Base-by-base conservation (phyloP, 352 stramenopile genomes). In the Phytophthora pinifolia region DNA sequence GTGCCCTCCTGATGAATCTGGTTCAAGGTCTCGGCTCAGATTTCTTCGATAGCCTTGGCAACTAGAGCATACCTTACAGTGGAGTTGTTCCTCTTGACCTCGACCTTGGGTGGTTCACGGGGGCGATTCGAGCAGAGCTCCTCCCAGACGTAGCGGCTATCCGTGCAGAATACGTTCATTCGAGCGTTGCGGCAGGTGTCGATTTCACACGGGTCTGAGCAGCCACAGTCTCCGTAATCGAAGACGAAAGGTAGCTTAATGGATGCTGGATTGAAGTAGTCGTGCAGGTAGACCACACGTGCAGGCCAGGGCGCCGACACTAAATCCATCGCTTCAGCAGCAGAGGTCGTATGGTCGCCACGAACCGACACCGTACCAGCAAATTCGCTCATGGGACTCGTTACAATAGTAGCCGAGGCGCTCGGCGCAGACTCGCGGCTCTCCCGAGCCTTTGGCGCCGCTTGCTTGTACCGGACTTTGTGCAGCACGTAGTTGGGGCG, bases 51-150 rank as follows among this genome's bases (percentile, higher is more conserved):
- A n/a, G n/a, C n/a, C n/a, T n/a, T n/a, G n/a, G n/a, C n/a, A n/a
- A n/a, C n/a, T n/a, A n/a, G n/a, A n/a, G n/a, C n/a, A n/a, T n/a
- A n/a, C n/a, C n/a, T n/a, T n/a, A n/a, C n/a, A n/a, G n/a, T n/a
- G n/a, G n/a, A n/a, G n/a, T n/a, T n/a, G n/a, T n/a, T n/a, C n/a
- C n/a, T n/a, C 35, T n/a, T 31, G 2, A 54, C 46, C 35, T 31
- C n/a, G 2, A 44, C 20, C 32, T 53, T 53, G 5, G 13, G 1
- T 2, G 33, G 34, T 14, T 53, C 33, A 9, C 12, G 20, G 2
- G 20, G 46, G 4, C 33, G 33, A 10, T 44, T 53, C 17, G 46
- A 2, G 6, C 46, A 53, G 5, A 53, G 33, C 22, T 53, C 46
- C 14, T 44, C 45, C 45, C 43, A 31, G 4, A n/a, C 2, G 9